Conservation (phyloP, 2,329 filamentous ascomycete genomes). For the Penicillium sp. region DNA sequence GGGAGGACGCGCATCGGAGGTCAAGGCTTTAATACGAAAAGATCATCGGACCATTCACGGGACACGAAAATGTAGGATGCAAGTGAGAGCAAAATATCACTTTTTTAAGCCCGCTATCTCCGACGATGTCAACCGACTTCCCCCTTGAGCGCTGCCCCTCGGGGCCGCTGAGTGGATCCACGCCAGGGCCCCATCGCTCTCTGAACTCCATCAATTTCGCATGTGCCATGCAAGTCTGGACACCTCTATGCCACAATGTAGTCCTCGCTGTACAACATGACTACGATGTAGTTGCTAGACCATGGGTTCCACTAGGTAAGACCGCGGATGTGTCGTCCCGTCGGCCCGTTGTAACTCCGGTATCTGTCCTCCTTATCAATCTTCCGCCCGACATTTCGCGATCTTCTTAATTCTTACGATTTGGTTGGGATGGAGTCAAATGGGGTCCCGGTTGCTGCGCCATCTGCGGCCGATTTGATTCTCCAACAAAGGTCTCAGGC, state of each 20-base stretch:
- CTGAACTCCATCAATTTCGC: background rate
- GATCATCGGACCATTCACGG: background rate
- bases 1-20: background rate
- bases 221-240: too few species aligned
- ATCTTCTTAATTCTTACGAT: slow-evolving; percentile 9
- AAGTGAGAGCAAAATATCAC: slow-evolving; percentile 7
- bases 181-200: background rate
- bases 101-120: slow-evolving; percentile 25
- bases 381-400: slow-evolving; percentile 11
- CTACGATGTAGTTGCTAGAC: background rate
- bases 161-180: too few species aligned
- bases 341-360: slow-evolving; percentile 36
- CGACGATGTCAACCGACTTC: slow-evolving; percentile 2
- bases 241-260: background rate
- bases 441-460: slow-evolving; percentile 27
- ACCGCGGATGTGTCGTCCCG: background rate
- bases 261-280: background rate
- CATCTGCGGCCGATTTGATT: slow-evolving; percentile 36
- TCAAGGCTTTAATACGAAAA: slow-evolving; percentile 2
- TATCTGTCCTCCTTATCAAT: slow-evolving; percentile 22
- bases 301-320: background rate
- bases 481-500: slow-evolving; percentile 36
- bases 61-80: slow-evolving; percentile 9
- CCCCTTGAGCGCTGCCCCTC: too few species aligned
- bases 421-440: slow-evolving; percentile 39